Percentiles rank a stretch among this genome's conserved stretches.
Conservation (phyloP, 2,329 filamentous ascomycete genomes). For the Furcasterigmium furcatum region DNA sequence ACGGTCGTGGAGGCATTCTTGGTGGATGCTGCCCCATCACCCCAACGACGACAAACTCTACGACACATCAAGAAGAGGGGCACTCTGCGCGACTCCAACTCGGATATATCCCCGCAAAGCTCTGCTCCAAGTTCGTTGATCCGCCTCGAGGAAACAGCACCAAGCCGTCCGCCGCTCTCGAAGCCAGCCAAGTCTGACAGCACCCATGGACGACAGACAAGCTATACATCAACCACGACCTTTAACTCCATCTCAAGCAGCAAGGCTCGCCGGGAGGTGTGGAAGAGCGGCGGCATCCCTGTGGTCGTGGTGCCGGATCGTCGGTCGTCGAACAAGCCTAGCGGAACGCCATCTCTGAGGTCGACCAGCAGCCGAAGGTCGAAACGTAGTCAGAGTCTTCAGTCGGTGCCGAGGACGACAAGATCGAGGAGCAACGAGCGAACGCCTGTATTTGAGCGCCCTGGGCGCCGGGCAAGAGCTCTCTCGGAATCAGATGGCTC, state of each 20-base stretch:
- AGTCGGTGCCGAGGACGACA: constrained; percentile 41
- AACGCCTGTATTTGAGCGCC: constrained; percentile 38
- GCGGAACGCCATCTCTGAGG: constrained; percentile 51
- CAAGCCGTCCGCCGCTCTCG: constrained; percentile 22
- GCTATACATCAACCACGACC: constrained; percentile 45
- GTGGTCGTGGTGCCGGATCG: constrained; percentile 61
- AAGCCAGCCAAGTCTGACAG: constrained; percentile 24
- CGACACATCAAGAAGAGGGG: constrained; percentile 59
- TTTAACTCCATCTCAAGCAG: constrained; percentile 47
- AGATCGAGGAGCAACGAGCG: constrained; percentile 37
- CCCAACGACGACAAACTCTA: constrained; percentile 49
- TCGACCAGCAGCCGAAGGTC: constrained; percentile 59
- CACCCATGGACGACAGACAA: constrained; percentile 31
- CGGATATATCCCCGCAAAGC: constrained; percentile 35
- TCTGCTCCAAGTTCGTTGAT: constrained; percentile 37
- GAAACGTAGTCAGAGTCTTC: constrained; percentile 49
- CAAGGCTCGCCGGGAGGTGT: constrained; percentile 55
- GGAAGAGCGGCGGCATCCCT: constrained; percentile 58
- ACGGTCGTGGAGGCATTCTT: constrained; percentile 57
- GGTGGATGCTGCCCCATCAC: constrained; percentile 42
- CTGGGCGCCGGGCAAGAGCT: constrained; percentile 34
- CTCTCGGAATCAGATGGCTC: constrained; percentile 46
- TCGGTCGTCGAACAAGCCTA: constrained; percentile 49
- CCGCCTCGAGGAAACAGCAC: constrained; percentile 21
- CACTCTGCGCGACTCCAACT: constrained; percentile 43